Evolutionary conservation across 805 yeast species (phyloP), one percentile per base, ranked within the genome.

Genomic region (Saturnispora ahearnii): DNA sequence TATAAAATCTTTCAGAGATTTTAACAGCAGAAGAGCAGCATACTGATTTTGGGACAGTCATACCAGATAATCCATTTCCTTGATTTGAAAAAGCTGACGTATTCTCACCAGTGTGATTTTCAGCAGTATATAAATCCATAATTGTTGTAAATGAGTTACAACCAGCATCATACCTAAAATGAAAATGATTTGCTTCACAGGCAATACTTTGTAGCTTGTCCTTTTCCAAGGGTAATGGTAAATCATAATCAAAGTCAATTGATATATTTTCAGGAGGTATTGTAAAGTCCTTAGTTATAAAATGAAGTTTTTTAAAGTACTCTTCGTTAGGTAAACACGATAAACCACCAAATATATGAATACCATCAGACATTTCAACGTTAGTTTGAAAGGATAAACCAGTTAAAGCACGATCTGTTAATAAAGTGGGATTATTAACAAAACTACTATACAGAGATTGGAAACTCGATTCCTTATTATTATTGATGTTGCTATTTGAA

Each of bases 1-100:
- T 72, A 13, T 79, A 70, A 57, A 81, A 81, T 34, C 78, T 64
- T n/a, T 72, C 68, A 4, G 85, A 76, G 4, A 84, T 65, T 49
- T 65, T 70, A 8, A 78, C 69, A 15, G 76, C 71, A 5, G 71
- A 58, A 61, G 79, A 66, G 49, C 78, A 73, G 41, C 76, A 59
- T 18, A 82, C 57, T 3, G 81, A 73, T 3, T 77, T 74, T 0
- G 89, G 88, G 5, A 36, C 37, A 21, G 12, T 64, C 57, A 60
- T 2, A 9, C 38, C 46, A 18, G 51, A 18, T 24, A 24, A 22
- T 9, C 48, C 51, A 30, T 37, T 31, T 9, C 13, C 30, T 12
- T 36, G 30, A 22, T 12, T 30, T 12, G 43, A 46, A 28, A 44
- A 29, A 13, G 45, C 15, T 7, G 46, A 43, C 6, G 12, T 21